A percentile compares a stretch with the other conserved stretches of the same genome.
Evolutionary conservation across 2,329 filamentous ascomycete genomes (phyloP).

Genomic region (Diaporthe ampelina): DNA sequence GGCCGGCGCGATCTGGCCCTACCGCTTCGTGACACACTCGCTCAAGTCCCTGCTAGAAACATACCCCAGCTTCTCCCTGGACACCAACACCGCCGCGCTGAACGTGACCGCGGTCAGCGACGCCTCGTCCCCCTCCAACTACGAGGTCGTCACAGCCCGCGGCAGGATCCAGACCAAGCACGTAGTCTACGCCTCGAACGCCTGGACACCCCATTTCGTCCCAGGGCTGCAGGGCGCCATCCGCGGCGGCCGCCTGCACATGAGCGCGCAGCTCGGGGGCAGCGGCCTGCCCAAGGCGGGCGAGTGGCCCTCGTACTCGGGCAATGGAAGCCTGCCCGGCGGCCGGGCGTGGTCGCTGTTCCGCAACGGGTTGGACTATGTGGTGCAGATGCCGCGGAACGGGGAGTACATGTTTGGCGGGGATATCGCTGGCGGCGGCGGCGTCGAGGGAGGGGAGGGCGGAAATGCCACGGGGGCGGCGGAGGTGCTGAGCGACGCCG

Average conservation of each 20-base stretch:
- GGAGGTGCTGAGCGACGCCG: not conserved
- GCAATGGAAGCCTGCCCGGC: not conserved
- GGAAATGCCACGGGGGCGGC: not conserved
- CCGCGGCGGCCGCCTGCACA: slow-evolving; percentile 1
- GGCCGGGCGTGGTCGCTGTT: slow-evolving; percentile 7
- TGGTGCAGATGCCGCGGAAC: not conserved
- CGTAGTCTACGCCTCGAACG: slow-evolving; percentile 67
- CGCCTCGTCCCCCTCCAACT: slow-evolving; percentile 44
- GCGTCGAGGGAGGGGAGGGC: not conserved
- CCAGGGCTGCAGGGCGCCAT: not conserved
- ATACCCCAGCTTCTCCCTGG: slow-evolving; percentile 49
- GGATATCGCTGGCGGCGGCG: not conserved
- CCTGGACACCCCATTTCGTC: slow-evolving; percentile 61
- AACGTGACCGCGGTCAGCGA: slow-evolving; percentile 40
- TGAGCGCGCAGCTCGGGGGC: not conserved
- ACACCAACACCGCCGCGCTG: slow-evolving; percentile 64
- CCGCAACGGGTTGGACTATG: slow-evolving; percentile 2
- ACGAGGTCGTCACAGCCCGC: slow-evolving; percentile 57
- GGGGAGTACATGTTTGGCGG: slow-evolving; percentile 16
- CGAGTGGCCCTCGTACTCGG: not conserved
- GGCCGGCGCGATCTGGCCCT: not conserved
- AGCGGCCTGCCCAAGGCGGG: slow-evolving; percentile 8
- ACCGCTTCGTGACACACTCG: not conserved
- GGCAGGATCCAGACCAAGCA: slow-evolving; percentile 57
- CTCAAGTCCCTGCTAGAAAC: not conserved